phyloP scores from a whole-genome alignment of 73 alveolate species.

The Durusdinium trenchii region DNA sequence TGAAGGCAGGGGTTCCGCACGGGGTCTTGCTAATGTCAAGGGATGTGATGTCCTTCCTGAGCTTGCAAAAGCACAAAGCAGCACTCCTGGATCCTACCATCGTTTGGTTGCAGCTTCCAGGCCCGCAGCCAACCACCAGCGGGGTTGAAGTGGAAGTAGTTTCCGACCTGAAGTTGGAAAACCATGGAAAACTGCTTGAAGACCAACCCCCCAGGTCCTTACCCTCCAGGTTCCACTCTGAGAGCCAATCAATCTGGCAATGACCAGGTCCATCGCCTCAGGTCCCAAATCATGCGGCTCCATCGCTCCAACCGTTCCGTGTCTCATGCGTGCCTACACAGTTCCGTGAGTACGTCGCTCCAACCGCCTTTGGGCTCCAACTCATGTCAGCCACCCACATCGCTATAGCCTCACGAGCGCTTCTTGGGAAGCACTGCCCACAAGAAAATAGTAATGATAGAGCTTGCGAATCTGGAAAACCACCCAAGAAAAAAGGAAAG shows the following conservation, averaged over 20 bases:
- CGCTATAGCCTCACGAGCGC: background rate
- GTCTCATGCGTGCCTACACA: background rate
- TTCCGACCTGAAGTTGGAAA: conserved; percentile 13
- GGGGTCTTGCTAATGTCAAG: conserved; percentile 71
- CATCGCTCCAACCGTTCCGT: background rate
- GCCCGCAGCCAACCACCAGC: conserved; percentile 62
- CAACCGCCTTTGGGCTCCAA: background rate
- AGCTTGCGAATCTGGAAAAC: background rate
- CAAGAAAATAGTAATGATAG: background rate
- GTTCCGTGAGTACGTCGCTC: background rate
- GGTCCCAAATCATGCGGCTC: background rate
- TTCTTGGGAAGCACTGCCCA: background rate
- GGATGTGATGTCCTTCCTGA: conserved; percentile 48
- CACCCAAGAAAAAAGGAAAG: background rate
- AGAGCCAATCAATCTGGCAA: conserved; percentile 48
- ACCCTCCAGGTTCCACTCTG: background rate
- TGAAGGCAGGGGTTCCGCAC: background rate
- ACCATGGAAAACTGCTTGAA: background rate
- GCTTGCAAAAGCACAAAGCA: background rate
- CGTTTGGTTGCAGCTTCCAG: background rate
- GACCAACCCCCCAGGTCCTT: background rate
- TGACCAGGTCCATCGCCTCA: conserved; percentile 85
- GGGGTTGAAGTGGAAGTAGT: conserved; percentile 82
- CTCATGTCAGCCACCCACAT: conserved; percentile 67
- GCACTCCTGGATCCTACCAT: background rate